Evolutionary conservation across 139 green algal species (phyloP), one percentile per base, ranked within the genome.

Genomic region (Tetraselmis chui): DNA sequence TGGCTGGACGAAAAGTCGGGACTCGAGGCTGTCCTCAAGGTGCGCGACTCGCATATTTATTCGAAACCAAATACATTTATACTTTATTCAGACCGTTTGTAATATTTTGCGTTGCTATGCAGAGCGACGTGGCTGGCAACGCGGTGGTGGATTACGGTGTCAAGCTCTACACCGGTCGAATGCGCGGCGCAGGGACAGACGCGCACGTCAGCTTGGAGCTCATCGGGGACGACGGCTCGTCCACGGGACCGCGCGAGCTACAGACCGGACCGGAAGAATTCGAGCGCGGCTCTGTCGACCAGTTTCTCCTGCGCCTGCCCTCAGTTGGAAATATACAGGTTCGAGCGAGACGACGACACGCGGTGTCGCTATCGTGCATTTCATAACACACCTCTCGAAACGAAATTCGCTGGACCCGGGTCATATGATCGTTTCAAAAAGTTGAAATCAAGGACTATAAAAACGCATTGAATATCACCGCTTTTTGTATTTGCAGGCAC

Each of bases 151-250:
- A 67, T 18, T 67, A 67, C 18, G 45, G 11, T 5, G 45, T 67
- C 11, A 67, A 67, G 45, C 45, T 67, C 45, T 67, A 67, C 45
- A 67, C 45, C 45, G 45, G 45, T 18, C 45, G 45, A 81, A 83
- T 92, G 26, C 83, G 88, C 0, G 88, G 88, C 2, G 89, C 91
- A 1, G 91, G 91, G 26, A 94, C 91, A 1, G 89, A 94, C 77
- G 85, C 88, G 23, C 83, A 81, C 31, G 81, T 94, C 25, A 76
- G 27, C 76, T 74, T 93, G 59, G 83, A 88, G 82, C 77, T 88
- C 30, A 76, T 81, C 24, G 88, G 87, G 2, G n/a, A 59, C 2
- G 28, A 76, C 23, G 86, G 86, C 82, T 82, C 45, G 45, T 18
- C 59, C 59, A 59, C 86, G 1, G 86, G 89, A 0, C 85, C 85